Percentiles rank a stretch among this genome's conserved stretches.
Conservation (phyloP, 345 rosid genomes). For the Cardiospermum halicacabum region DNA sequence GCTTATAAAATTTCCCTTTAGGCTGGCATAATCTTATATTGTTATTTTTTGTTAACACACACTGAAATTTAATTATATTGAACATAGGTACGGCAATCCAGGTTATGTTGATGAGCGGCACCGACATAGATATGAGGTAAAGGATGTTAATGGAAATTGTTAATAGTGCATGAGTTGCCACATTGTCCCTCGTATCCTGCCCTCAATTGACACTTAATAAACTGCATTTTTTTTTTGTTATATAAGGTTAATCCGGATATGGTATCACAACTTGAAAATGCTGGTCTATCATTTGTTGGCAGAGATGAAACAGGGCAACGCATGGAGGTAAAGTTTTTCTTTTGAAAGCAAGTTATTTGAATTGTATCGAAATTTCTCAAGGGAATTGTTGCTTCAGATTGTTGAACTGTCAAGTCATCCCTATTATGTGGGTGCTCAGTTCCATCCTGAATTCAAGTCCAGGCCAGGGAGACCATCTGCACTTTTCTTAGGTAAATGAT, state of each 20-base stretch:
- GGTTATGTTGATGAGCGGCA: constrained; percentile 71
- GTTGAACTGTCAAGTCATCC: constrained; percentile 61
- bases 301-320: constrained; percentile 67
- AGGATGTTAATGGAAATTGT: background rate
- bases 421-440: constrained; percentile 72
- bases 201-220: background rate
- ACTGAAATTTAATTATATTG: constrained; percentile 4
- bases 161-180: background rate
- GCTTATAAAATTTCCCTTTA: background rate
- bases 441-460: constrained; percentile 96
- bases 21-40: background rate
- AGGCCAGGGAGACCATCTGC: constrained; percentile 95
- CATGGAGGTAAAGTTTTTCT: constrained; percentile 67
- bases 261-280: constrained; percentile 57
- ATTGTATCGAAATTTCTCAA: background rate
- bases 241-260: constrained; percentile 73
- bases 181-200: background rate
- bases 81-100: constrained; percentile 58
- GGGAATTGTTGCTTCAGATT: constrained; percentile 34
- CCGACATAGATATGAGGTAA: constrained; percentile 86
- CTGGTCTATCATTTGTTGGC: constrained; percentile 76
- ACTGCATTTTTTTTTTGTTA: background rate
- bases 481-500: constrained; percentile 57
- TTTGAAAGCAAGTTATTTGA: background rate
- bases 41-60: background rate